Percentiles rank a stretch among this genome's conserved stretches.
These are phyloP conservation scores for Neurospora sp. DNA, from an alignment of 495 filamentous ascomycete species.

Conservation along the genomic window DNA sequence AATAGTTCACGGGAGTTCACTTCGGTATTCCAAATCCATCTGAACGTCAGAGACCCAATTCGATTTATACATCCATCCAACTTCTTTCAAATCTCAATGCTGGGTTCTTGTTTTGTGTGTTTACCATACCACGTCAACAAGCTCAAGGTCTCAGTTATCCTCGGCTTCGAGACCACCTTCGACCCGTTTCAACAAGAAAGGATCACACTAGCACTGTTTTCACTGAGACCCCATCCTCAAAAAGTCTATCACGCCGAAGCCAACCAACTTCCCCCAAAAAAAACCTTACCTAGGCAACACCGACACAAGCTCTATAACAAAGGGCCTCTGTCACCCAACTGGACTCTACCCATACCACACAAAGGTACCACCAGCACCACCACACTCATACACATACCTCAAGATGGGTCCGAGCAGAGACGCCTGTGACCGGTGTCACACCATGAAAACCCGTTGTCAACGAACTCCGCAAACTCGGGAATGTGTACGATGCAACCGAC, in stretches of 20 bases:
- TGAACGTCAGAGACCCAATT: neutral
- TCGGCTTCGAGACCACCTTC: neutral
- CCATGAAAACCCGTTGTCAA: neutral
- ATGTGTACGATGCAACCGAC: neutral
- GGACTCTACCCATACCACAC: neutral
- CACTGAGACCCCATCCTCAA: neutral
- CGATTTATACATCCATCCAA: neutral
- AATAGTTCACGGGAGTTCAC: neutral
- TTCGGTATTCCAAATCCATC: neutral
- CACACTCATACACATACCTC: neutral
- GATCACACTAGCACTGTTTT: neutral
- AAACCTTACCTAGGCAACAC: neutral
- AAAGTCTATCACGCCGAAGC: neutral
- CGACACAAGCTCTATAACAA: neutral
- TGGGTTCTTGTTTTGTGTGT: neutral
- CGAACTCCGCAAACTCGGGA: neutral
- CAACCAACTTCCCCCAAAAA: neutral
- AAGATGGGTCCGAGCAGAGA: neutral
- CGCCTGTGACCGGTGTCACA: neutral
- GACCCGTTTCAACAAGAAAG: neutral
- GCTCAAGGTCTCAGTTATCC: neutral
- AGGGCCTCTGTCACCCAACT: neutral
- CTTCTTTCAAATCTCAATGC: neutral
- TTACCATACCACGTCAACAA: neutral
- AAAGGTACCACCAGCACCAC: neutral